These are phyloP conservation scores for Mesembryanthemum crystallinum DNA, from an alignment of 148 eudicot genomes.

Conservation along the genomic window DNA sequence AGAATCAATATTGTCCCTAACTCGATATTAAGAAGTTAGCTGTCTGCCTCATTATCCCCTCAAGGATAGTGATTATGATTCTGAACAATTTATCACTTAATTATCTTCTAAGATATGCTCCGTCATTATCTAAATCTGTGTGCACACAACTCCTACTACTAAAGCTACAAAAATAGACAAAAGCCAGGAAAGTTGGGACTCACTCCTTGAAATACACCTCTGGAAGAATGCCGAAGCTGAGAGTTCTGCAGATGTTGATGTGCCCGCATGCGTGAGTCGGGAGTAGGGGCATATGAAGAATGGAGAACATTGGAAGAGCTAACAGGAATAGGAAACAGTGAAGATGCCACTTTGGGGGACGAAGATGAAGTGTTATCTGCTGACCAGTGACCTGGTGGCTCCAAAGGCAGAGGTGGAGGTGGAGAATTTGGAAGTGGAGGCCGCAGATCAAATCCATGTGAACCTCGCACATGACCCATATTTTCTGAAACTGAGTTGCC, in stretches of 20 bases:
- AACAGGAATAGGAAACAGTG: constrained; percentile 52
- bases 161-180: background rate
- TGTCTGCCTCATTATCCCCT: background rate
- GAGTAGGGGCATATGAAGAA: constrained; percentile 34
- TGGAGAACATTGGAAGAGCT: constrained; percentile 35
- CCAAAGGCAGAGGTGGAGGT: constrained; percentile 66
- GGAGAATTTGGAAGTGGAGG: constrained; percentile 84
- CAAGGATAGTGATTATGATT: background rate
- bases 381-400: constrained; percentile 43
- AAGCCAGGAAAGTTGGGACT: constrained; percentile 5
- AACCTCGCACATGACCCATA: constrained; percentile 19
- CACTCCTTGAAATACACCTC: constrained; percentile 44
- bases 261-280: constrained; percentile 36
- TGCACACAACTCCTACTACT: background rate
- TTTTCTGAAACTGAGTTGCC: constrained; percentile 20
- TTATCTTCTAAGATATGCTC: background rate
- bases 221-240: constrained; percentile 32
- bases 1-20: background rate
- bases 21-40: too few relatives aligned
- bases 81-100: background rate
- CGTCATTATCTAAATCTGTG: too few relatives aligned
- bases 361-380: constrained; percentile 39
- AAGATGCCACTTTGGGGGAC: constrained; percentile 35
- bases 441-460: constrained; percentile 35
- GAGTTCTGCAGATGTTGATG: constrained; percentile 34